Evolutionary conservation across 2,329 filamentous ascomycete species (phyloP).

Genomic region (Trichothecium sympodiale): DNA sequence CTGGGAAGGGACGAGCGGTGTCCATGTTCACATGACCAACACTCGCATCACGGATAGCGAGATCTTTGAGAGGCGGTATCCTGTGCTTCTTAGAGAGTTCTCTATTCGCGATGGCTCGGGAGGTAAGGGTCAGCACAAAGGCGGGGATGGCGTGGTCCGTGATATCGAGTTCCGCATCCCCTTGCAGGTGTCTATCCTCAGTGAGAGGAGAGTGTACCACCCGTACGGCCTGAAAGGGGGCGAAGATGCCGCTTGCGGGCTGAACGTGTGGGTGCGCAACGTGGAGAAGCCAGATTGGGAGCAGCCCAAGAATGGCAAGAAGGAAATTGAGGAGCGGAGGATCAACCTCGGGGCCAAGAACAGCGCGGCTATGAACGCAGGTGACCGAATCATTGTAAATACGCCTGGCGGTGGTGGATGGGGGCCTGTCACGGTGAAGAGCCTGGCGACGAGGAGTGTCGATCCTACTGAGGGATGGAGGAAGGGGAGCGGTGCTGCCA

Average conservation of each 20-base stretch:
- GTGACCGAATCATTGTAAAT: constrained; percentile 66
- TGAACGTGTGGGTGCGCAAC: constrained; percentile 79
- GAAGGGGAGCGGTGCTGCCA: constrained; percentile 43
- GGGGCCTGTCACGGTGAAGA: constrained; percentile 50
- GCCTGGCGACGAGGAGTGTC: constrained; percentile 30
- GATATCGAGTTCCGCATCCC: constrained; percentile 74
- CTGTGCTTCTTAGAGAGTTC: constrained; percentile 63
- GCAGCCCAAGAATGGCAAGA: constrained; percentile 23
- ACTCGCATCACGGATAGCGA: constrained; percentile 56
- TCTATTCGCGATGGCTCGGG: constrained; percentile 51
- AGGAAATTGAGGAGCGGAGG: constrained; percentile 44
- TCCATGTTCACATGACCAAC: constrained; percentile 56
- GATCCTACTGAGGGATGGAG: constrained; percentile 47
- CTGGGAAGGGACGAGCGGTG: constrained; percentile 31
- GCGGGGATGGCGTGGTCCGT: constrained; percentile 63
- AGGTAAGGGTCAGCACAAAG: constrained; percentile 53
- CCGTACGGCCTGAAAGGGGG: constrained; percentile 64
- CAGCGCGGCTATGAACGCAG: constrained; percentile 62
- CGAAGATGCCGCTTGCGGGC: constrained; percentile 62
- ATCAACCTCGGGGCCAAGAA: constrained; percentile 75
- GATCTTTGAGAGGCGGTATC: constrained; percentile 44
- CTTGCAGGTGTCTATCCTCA: constrained; percentile 66
- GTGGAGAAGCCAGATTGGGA: constrained; percentile 48
- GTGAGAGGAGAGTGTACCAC: constrained; percentile 64
- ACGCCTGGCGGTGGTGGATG: constrained; percentile 75